Evolutionary conservation across 1,139 yeast species (phyloP), one percentile per base, ranked within the genome.

Genomic region (Pichia sp.): DNA sequence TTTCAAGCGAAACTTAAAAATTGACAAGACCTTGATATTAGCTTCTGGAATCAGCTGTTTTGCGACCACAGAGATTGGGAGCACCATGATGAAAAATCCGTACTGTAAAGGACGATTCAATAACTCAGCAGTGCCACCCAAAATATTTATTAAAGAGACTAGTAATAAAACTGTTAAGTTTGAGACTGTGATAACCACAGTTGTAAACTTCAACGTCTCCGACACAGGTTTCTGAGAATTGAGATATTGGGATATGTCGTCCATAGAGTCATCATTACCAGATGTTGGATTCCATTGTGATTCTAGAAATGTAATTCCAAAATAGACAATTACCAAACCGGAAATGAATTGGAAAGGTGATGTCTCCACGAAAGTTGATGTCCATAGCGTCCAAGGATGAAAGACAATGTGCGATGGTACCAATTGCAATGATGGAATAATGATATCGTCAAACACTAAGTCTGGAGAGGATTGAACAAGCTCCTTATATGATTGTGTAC

Each of bases 21-120:
- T 79, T 38, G 74, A 69, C 53, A 82, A 76, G 28, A 87, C 60
- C 20, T 74, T 73, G 38, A 86, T 70, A 38, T 85, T 78, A 53
- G 86, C 94, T 55, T 88, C 96, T 6, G 96, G 96, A 22, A 84
- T 76, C 48, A 85, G 65, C 58, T 88, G 96, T 58, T 86, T 87
- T 55, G 86, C 74, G 8, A 87, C 93, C 23, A 88, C 94, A 40
- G 87, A 62, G 48, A 84, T 81, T 3, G 86, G 91, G 52, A 84
- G 66, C 44, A 82, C 67, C 41, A 85, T 63, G 1, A 86, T 77
- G 29, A 77, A 70, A 16, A 86, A 78, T 0, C 96, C 96, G 38
- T 84, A 53, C 37, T 56, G 56, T 39, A 55, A 35, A 6, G 61
- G 60, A 5, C 29, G 28, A 13, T 37, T 34, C 12, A 41, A 22